Evolutionary conservation across 345 rosid species (phyloP).

Genomic region (Brassica juncea): DNA sequence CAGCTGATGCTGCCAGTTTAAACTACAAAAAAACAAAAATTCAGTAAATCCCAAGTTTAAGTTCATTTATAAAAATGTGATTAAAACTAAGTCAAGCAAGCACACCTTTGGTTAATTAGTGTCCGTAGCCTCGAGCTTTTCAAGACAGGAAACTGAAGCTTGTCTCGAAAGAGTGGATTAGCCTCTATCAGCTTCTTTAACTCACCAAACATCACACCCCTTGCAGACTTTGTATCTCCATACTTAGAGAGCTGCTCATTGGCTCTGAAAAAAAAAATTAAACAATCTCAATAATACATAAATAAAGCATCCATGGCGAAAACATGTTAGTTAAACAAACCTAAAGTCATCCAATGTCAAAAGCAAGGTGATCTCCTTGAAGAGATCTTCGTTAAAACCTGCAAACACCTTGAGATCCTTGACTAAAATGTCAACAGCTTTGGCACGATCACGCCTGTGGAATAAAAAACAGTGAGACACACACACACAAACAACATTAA

Average conservation of each 20-base stretch:
- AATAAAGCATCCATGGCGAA: background rate
- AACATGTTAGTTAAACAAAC: conserved; percentile 37
- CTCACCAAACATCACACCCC: conserved; percentile 80
- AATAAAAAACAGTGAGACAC: background rate
- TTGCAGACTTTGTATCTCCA: conserved; percentile 84
- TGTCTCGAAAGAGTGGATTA: conserved; percentile 78
- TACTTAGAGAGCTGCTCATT: conserved; percentile 87
- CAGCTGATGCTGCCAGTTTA: conserved; percentile 90
- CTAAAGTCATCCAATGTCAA: conserved; percentile 82
- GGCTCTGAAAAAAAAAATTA: conserved; percentile 50
- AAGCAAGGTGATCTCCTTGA: conserved; percentile 83
- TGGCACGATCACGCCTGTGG: conserved; percentile 68
- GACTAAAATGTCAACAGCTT: conserved; percentile 78
- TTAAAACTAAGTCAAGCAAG: background rate
- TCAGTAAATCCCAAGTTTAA: conserved; percentile 23
- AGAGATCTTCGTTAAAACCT: conserved; percentile 75
- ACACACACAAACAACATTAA: background rate
- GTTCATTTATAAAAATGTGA: background rate
- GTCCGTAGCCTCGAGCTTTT: conserved; percentile 81
- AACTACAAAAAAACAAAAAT: conserved; percentile 44
- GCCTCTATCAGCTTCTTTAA: conserved; percentile 52
- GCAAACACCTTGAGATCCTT: conserved; percentile 88
- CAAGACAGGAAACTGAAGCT: conserved; percentile 81
- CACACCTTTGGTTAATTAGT: conserved; percentile 78
- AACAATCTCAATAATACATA: background rate